Evolutionary conservation across 2,329 filamentous ascomycete genomes (phyloP).

Genomic region (Penicillium hordei): DNA sequence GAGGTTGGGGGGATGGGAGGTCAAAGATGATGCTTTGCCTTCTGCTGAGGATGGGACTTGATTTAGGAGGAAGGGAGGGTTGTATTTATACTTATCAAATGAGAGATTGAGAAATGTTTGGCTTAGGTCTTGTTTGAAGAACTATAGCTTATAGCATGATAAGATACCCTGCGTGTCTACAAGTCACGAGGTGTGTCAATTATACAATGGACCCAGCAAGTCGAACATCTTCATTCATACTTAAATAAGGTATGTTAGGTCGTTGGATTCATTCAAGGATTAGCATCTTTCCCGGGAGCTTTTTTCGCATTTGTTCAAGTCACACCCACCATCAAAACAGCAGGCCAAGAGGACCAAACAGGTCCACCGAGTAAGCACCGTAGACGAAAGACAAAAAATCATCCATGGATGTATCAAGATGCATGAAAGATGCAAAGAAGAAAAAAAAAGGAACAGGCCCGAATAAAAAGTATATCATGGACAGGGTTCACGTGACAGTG

Average conservation of each 20-base stretch:
- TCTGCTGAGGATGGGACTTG: conserved; percentile 17
- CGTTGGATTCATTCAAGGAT: conserved; percentile 26
- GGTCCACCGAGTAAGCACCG: neutral
- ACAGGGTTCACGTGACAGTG: conserved; percentile 24
- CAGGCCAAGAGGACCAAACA: neutral
- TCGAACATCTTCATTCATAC: conserved; percentile 6
- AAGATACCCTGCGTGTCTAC: neutral
- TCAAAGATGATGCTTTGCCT: conserved; percentile 36
- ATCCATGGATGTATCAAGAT: neutral
- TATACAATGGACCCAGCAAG: neutral
- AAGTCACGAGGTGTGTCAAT: neutral
- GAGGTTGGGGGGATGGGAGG: conserved; percentile 21
- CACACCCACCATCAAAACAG: neutral
- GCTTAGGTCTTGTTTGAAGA: neutral
- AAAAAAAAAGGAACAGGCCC: conserved; percentile 1
- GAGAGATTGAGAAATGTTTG: neutral
- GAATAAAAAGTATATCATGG: conserved; percentile 17
- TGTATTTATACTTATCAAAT: neutral
- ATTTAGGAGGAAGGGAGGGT: neutral
- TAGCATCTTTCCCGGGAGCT: conserved; percentile 21
- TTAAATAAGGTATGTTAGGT: conserved; percentile 10
- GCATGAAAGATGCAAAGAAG: conserved; percentile 4
- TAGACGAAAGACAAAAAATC: neutral
- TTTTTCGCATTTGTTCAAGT: neutral
- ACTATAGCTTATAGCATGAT: neutral